These are phyloP conservation scores for Epicoccum sorghinum DNA, from an alignment of 2,329 filamentous ascomycete genomes.

Conservation along the genomic window DNA sequence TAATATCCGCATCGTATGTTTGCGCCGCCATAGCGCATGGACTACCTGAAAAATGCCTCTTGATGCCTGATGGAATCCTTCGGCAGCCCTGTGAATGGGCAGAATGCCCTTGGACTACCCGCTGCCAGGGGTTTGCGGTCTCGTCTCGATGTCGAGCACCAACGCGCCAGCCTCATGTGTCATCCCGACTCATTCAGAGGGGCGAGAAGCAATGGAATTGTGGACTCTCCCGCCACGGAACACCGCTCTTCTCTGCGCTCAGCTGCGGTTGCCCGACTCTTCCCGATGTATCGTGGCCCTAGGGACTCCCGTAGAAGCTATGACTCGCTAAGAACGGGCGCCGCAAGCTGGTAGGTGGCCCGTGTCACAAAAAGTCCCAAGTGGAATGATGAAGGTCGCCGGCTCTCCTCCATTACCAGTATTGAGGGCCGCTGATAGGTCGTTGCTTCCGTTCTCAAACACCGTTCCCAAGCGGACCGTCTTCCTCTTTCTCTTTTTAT, in stretches of 20 bases:
- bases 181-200: slow-evolving; percentile 19
- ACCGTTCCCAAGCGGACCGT: slow-evolving; percentile 27
- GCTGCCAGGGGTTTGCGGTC: slow-evolving; percentile 17
- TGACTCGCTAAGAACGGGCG: slow-evolving; percentile 18
- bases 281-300: slow-evolving; percentile 16
- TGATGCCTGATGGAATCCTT: slow-evolving; percentile 18
- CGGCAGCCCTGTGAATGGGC: slow-evolving; percentile 18
- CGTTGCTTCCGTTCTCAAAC: slow-evolving; percentile 20
- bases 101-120: slow-evolving; percentile 3
- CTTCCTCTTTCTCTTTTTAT: slow-evolving; percentile 38
- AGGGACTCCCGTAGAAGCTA: slow-evolving; percentile 6
- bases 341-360: slow-evolving; percentile 2
- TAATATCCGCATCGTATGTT: slow-evolving; percentile 16
- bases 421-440: slow-evolving; percentile 38
- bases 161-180: slow-evolving; percentile 14
- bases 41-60: slow-evolving; percentile 17
- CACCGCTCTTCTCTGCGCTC: neutral
- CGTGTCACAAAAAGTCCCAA: slow-evolving; percentile 15
- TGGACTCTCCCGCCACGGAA: slow-evolving; percentile 10
- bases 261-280: slow-evolving; percentile 7
- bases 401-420: slow-evolving; percentile 15
- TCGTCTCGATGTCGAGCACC: slow-evolving; percentile 14
- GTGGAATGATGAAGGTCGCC: slow-evolving; percentile 18
- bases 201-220: slow-evolving; percentile 20
- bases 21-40: slow-evolving; percentile 11